phyloP scores from a whole-genome alignment of 2,329 filamentous ascomycete species.

The Alternaria dauci region DNA sequence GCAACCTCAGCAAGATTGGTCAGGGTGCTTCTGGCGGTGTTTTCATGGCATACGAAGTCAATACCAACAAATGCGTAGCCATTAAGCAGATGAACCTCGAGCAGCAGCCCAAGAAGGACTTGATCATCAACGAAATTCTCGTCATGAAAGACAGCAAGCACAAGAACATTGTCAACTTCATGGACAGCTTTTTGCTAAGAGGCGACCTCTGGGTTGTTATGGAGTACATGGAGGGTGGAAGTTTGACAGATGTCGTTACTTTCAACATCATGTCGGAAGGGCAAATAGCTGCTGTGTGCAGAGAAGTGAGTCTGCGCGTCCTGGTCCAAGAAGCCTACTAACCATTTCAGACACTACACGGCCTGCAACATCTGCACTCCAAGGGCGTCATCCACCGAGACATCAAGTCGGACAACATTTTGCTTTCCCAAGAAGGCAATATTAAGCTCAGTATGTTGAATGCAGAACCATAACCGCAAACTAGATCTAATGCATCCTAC shows the following conservation, averaged over 20 bases:
- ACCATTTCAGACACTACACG: constrained; percentile 74
- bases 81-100: constrained; percentile 99
- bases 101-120: constrained; percentile 97
- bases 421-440: constrained; percentile 90
- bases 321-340: constrained; percentile 13
- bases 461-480: not conserved
- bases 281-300: constrained; percentile 94
- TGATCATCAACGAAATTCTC: constrained; percentile 98
- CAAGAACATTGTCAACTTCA: constrained; percentile 98
- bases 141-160: constrained; percentile 99
- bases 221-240: constrained; percentile 99
- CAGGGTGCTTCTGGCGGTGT: constrained; percentile 97
- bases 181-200: constrained; percentile 90
- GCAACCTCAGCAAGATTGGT: constrained; percentile 90
- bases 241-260: constrained; percentile 96
- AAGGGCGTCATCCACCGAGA: constrained; percentile 98
- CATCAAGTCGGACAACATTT: constrained; percentile 98
- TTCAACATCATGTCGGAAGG: constrained; percentile 99
- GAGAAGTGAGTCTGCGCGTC: constrained; percentile 67
- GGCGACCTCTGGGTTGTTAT: constrained; percentile 98
- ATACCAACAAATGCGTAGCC: constrained; percentile 86
- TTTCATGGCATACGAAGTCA: constrained; percentile 86
- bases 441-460: constrained; percentile 88
- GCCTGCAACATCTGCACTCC: constrained; percentile 92
- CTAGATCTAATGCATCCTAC: constrained; percentile 18